Evolutionary conservation across 1,139 yeast genomes (phyloP), one percentile per base, ranked within the genome.

Genomic region (Groenewaldozyma sp.): DNA sequence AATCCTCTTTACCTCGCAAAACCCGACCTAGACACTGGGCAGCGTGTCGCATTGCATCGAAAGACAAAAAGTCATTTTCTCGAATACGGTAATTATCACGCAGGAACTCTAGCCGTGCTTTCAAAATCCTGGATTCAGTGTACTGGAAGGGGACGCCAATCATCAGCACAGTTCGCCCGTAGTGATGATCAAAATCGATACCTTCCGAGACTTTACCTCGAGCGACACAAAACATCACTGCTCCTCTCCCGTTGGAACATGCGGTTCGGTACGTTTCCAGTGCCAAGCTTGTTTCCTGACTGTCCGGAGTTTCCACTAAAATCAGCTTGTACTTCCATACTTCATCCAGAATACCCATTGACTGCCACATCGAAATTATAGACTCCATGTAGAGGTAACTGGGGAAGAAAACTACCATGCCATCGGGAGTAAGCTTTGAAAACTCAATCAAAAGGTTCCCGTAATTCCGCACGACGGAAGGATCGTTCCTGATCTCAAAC

Each of bases 1-100:
- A 91, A 64, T 91, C 99, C 58, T 91, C 96, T 58, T 91, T 91
- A 48, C 99, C 98, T 65, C 99, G 76, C 50, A 91, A 67, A 40
- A 91, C 98, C 57, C 99, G 76, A 11, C 99, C 99, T 54, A 91
- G 64, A 64, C 99, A 91, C 63, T 91, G 99, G 0, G 99, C 98
- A 2, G 98, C 99, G 66, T 91, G 99, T 57, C 99, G 76, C 98
- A 91, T 93, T 24, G 99, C 99, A 63, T 91, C 99, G 71, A 91
- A 91, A 18, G 97, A 87, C 34, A 91, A 62, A 56, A 91, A 91
- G 54, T 93, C 98, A 56, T 86, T 88, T 55, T 91, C 98, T 47
- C 86, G 72, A 40, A 91, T 91, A 52, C 86, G 94, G 56, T 76
- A 88, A 56, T 87, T 88, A 57, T 91, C 98, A 52, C 98, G 71